These are phyloP conservation scores for Kwoniella pini DNA, from an alignment of 768 basidiomycete genomes.

Conservation along the genomic window DNA sequence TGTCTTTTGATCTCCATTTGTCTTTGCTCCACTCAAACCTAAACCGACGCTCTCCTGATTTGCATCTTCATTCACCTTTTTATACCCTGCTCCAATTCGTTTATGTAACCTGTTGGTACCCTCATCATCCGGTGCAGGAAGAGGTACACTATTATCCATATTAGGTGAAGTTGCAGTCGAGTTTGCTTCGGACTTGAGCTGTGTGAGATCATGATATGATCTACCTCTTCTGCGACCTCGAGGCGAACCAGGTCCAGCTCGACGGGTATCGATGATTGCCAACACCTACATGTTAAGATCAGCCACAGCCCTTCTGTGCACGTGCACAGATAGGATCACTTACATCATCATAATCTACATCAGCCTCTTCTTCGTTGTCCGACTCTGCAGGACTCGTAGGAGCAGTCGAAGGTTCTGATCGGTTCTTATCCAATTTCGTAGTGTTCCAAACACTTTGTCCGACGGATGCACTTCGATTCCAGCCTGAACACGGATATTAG, in stretches of 20 bases:
- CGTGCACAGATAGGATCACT: slow-evolving; percentile 4
- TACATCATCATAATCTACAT: slow-evolving; percentile 89
- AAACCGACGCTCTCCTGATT: neutral
- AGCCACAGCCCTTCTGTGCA: neutral
- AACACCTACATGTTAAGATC: slow-evolving; percentile 25
- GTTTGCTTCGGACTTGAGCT: slow-evolving; percentile 11
- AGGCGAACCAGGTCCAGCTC: slow-evolving; percentile 23
- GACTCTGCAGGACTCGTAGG: slow-evolving; percentile 71
- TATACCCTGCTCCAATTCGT: slow-evolving; percentile 6
- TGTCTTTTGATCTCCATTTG: neutral
- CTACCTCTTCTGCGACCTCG: slow-evolving; percentile 25
- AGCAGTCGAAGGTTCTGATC: slow-evolving; percentile 62
- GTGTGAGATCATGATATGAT: slow-evolving; percentile 34
- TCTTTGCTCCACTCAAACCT: slow-evolving; percentile 8
- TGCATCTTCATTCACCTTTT: neutral
- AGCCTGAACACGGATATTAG: slow-evolving; percentile 51
- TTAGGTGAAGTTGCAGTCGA: slow-evolving; percentile 7
- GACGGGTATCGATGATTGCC: slow-evolving; percentile 46
- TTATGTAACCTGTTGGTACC: slow-evolving; percentile 26
- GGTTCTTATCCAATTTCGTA: slow-evolving; percentile 51
- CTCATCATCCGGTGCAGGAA: slow-evolving; percentile 30
- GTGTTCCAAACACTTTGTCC: slow-evolving; percentile 90
- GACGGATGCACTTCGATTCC: slow-evolving; percentile 72
- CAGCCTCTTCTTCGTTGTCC: slow-evolving; percentile 73
- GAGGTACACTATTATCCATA: slow-evolving; percentile 11